Percentiles rank a stretch among this genome's conserved stretches.
These are phyloP conservation scores for Coccomyxa subellipsoidea DNA, from an alignment of 163 green algal genomes.

Conservation along the genomic window DNA sequence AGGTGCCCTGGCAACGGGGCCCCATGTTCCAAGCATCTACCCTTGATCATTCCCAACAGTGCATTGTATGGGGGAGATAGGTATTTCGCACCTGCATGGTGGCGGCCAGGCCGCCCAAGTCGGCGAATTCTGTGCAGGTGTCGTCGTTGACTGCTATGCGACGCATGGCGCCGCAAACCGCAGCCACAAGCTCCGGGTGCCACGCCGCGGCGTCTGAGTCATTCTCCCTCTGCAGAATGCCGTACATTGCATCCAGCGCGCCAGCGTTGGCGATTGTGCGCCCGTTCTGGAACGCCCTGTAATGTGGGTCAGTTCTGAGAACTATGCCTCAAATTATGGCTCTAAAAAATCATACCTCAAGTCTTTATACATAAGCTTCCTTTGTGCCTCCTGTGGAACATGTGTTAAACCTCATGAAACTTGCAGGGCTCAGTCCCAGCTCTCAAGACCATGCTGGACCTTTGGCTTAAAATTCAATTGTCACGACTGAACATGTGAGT, in stretches of 20 bases:
- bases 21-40: constrained; percentile 9
- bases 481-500: too few relatives aligned
- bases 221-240: constrained; percentile 32
- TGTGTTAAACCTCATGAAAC: too few relatives aligned
- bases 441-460: too few relatives aligned
- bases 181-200: constrained; percentile 11
- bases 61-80: neutral
- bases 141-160: constrained; percentile 78
- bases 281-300: constrained; percentile 78
- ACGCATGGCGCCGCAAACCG: constrained; percentile 42
- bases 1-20: too few relatives aligned
- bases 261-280: constrained; percentile 62
- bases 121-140: constrained; percentile 69
- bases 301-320: neutral
- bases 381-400: too few relatives aligned
- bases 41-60: neutral
- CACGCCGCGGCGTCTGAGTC: neutral
- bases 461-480: too few relatives aligned
- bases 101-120: constrained; percentile 50
- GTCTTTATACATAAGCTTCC: too few relatives aligned
- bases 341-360: too few relatives aligned
- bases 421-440: too few relatives aligned
- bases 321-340: neutral
- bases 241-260: constrained; percentile 54
- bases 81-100: constrained; percentile 32